Conservation (phyloP, 2,329 filamentous ascomycete species). For the Samsoniella hepiali region DNA sequence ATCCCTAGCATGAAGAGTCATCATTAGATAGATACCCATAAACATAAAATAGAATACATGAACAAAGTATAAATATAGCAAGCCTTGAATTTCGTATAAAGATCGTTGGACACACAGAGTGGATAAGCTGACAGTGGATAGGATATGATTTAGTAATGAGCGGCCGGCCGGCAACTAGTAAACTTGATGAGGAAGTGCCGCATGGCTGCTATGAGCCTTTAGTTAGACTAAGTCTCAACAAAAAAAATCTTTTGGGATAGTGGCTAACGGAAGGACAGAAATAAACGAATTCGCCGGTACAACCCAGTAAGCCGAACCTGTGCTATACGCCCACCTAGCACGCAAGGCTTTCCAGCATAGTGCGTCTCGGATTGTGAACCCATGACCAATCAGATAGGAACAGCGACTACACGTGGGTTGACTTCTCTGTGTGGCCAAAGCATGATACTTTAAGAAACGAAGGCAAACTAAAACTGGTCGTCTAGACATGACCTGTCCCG, state of each 20-base stretch:
- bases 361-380: not conserved
- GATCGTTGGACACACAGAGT: not conserved
- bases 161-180: not conserved
- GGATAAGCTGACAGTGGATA: conserved; percentile 2
- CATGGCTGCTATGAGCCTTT: not conserved
- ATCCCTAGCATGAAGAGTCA: not conserved
- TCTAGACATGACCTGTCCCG: not conserved
- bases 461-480: not conserved
- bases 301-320: not conserved
- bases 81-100: not conserved
- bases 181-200: not conserved
- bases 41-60: not conserved
- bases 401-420: not conserved
- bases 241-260: not conserved
- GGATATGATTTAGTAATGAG: not conserved
- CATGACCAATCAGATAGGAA: not conserved
- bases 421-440: not conserved
- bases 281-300: not conserved
- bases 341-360: not conserved
- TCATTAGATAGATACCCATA: not conserved
- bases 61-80: not conserved
- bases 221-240: not conserved
- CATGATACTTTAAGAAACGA: not conserved
- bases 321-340: not conserved
- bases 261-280: not conserved